Base-by-base conservation (phyloP, 2,329 filamentous ascomycete species). In the Acephala macrosclerotiorum region DNA sequence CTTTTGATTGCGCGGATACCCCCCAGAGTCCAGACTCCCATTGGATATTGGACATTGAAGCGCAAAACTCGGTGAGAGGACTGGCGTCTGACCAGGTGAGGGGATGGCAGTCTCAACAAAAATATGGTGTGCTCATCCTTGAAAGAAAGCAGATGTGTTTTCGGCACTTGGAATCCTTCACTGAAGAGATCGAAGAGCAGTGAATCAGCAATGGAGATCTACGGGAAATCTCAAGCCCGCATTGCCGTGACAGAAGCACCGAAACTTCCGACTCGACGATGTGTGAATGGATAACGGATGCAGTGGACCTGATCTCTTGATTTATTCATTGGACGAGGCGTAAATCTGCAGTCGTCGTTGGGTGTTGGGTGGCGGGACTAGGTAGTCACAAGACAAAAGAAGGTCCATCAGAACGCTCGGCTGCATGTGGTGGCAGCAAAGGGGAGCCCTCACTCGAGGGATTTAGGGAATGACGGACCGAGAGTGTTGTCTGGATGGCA, bases 391-490 rank as follows among this genome's bases (percentile, higher is more conserved):
- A 29, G 58, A 60, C 22, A 42, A 49, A 42, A 20, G 29, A 25
- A 35, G 58, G 9, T 35, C 40, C 58, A 49, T 36, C 26, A 51
- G 58, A 33, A 36, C 29, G 40, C 18, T 36, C 42, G 36, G 14
- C 18, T 38, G 20, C 18, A 60, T 33, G 18, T 20, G 40, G 38
- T 60, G 58, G 36, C 57, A 47, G 51, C 26, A 51, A 8, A 36
- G 26, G 36, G 26, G 20, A 29, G 36, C 9, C 35, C 58, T 51
- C 42, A 60, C 58, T 60, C 40, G 58, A 60, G 42, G 40, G 42
- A 60, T 20, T 60, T 38, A 18, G 29, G 58, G 58, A 20, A 51
- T 49, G 18, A 5, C 58, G 58, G 58, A 60, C 42, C 58, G 58
- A 38, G 25, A 36, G 2, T 53, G 49, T 33, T 53, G 49, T 25